Evolutionary conservation across 768 basidiomycete species (phyloP), one percentile per base, ranked within the genome.

Genomic region (Xerocomus brunneocitrinus): DNA sequence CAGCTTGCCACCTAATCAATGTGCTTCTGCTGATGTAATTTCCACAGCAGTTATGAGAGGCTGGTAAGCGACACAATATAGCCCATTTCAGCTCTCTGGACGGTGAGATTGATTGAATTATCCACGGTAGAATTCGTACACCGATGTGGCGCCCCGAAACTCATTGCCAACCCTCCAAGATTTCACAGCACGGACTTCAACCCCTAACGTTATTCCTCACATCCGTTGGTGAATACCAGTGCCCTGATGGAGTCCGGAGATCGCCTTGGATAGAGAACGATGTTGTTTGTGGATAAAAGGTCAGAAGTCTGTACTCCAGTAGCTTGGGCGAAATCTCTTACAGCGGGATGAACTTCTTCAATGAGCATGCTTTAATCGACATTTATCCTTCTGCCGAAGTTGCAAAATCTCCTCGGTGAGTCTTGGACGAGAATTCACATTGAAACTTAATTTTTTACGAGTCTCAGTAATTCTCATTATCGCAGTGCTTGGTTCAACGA

Each of bases 221-320:
- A 47, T 47, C 13, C 12, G 16, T 40, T 49, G n/a, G 39, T 30
- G 16, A 24, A 12, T 12, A 4, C 24, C 14, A 19, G 0, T 3
- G 10, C 7, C 32, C 3, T 1, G 8, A 51, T 59, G 58, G 58
- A 47, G 34, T 25, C 39, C 36, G 27, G 38, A 0, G 41, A 50
- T 62, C 16, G 41, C 19, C 22, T 19, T 49, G 22, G 4, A 3
- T 24, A 32, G 27, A 42, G 12, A 30, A 3, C 3, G 8, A 12
- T 13, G 14, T 5, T 14, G 5, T n/a, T 19, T 5, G 2, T 9
- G 30, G 2, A 59, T 62, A 62, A 63, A 63, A 56, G 58, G 40
- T 51, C 28, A 25, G n/a, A 42, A 22, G 25, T 8, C 2, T 16
- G 5, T 39, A 9, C 8, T 24, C 8, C 7, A 4, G 8, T 13